phyloP scores from a whole-genome alignment of 2,329 filamentous ascomycete species.

The Colletotrichum sp. region DNA sequence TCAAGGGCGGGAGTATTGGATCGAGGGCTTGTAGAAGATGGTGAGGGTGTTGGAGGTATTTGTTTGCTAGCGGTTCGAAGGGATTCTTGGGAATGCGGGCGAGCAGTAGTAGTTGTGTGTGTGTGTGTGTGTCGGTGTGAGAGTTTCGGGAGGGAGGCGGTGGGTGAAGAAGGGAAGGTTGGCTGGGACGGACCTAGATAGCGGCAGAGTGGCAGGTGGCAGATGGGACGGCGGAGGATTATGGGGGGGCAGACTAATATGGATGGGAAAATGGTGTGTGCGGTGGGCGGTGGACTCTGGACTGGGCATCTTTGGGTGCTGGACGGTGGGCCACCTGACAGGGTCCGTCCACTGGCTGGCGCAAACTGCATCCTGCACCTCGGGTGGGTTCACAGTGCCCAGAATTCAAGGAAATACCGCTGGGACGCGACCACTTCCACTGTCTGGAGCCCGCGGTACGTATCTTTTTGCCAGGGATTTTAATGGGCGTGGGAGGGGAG shows the following conservation, averaged over 20 bases:
- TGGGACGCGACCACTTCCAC: background rate
- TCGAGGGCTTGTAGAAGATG: background rate
- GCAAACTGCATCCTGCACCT: slow-evolving; percentile 15
- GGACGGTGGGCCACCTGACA: slow-evolving; percentile 12
- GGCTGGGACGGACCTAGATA: slow-evolving; percentile 19
- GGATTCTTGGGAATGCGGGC: background rate
- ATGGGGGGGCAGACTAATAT: background rate
- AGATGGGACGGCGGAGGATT: slow-evolving; percentile 16
- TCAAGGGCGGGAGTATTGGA: slow-evolving; percentile 10
- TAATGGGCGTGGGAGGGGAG: background rate
- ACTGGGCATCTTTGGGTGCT: background rate
- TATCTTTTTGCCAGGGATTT: slow-evolving; percentile 11
- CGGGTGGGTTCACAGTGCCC: slow-evolving; percentile 11
- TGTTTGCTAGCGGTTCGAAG: background rate
- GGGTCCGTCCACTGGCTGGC: slow-evolving; percentile 13
- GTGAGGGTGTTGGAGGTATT: background rate
- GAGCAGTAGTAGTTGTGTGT: background rate
- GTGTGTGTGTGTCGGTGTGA: slow-evolving; percentile 9
- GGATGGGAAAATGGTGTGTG: background rate
- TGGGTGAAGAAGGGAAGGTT: slow-evolving; percentile 20
- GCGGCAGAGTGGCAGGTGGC: slow-evolving; percentile 19
- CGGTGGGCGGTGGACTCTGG: background rate
- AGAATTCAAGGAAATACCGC: background rate
- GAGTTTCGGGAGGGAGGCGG: slow-evolving; percentile 1
- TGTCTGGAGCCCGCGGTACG: slow-evolving; percentile 1